Base-by-base conservation (phyloP, 345 rosid genomes). In the Crucihimalaya himalaica region DNA sequence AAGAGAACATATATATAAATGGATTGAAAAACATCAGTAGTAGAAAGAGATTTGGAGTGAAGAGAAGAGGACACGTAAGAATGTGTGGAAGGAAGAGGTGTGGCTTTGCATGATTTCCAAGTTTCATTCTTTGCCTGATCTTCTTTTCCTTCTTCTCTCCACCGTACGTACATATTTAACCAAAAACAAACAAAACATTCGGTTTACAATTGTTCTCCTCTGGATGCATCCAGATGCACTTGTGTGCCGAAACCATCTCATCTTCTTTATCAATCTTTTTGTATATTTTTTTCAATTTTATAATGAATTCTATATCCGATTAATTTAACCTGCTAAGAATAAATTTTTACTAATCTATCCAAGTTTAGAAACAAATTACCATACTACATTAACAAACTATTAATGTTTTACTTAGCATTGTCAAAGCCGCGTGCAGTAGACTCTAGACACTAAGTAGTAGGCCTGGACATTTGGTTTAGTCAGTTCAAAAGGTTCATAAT, bases 51-150 rank as follows among this genome's bases (percentile, higher is more conserved):
- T 53, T 32, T 43, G 70, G 61, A 57, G 66, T 63, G 28, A 37
- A 54, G 71, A 70, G 56, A 39, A 52, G 72, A 56, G 27, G 80
- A 77, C 80, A 77, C 80, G 80, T 70, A 70, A 39, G 64, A 21
- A 48, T 55, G 71, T 76, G 45, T 8, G 37, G 40, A 69, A 68
- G 55, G 59, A 15, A 69, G 75, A 70, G 70, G 65, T 76, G 75
- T 69, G 80, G 80, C 70, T 76, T 54, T 76, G 80, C 80, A 76
- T 76, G 80, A 56, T 32, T 23, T 61, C 79, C 79, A 75, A 31
- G 80, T 77, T 77, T 70, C 80, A 56, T 19, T 37, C 4, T 45
- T 54, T 68, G 11, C 68, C 72, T 66, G 71, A 46, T 46, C 58
- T 53, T 53, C 50, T 66, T 74, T 34, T n/a, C 35, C 15, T 43